phyloP scores from a whole-genome alignment of 768 basidiomycete genomes.

The Xerocomellus dryophilus region DNA sequence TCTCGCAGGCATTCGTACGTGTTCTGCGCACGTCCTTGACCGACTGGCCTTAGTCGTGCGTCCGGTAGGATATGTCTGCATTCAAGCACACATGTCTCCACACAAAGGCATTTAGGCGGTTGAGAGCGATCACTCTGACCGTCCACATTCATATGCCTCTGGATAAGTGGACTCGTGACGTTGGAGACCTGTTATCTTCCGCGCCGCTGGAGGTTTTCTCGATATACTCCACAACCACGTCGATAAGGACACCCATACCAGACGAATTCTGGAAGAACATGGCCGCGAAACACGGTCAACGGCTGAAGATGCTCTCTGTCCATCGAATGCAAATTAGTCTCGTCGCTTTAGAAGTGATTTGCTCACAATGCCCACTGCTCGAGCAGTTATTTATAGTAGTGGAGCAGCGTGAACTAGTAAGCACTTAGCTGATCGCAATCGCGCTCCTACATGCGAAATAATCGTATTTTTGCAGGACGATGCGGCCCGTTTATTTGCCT shows the following conservation, averaged over 20 bases:
- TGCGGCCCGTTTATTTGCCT: constrained; percentile 35
- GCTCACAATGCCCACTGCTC: constrained; percentile 48
- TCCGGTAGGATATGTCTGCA: constrained; percentile 47
- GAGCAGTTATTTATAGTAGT: constrained; percentile 65
- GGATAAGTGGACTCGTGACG: constrained; percentile 44
- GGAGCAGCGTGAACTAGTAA: constrained; percentile 46
- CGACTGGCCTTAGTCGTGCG: constrained; percentile 1
- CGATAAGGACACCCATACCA: constrained; percentile 38
- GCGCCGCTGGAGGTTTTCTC: constrained; percentile 61
- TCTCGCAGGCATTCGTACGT: constrained; percentile 60
- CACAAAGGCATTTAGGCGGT: constrained; percentile 37
- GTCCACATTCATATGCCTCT: constrained; percentile 37
- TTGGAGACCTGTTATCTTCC: constrained; percentile 41
- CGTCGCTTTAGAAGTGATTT: constrained; percentile 50
- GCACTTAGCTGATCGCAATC: neutral
- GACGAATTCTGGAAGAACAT: constrained; percentile 52
- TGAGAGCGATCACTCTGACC: constrained; percentile 60
- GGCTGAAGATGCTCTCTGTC: constrained; percentile 57
- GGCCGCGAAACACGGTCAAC: constrained; percentile 46
- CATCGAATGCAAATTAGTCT: constrained; percentile 60
- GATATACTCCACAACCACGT: constrained; percentile 51
- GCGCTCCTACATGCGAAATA: neutral
- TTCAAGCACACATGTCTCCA: constrained; percentile 42
- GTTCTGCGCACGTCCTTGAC: neutral
- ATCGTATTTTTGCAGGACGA: constrained; percentile 14